Base-by-base conservation (phyloP, 163 green algal genomes). In the Chlamydomonas reinhardtii region DNA sequence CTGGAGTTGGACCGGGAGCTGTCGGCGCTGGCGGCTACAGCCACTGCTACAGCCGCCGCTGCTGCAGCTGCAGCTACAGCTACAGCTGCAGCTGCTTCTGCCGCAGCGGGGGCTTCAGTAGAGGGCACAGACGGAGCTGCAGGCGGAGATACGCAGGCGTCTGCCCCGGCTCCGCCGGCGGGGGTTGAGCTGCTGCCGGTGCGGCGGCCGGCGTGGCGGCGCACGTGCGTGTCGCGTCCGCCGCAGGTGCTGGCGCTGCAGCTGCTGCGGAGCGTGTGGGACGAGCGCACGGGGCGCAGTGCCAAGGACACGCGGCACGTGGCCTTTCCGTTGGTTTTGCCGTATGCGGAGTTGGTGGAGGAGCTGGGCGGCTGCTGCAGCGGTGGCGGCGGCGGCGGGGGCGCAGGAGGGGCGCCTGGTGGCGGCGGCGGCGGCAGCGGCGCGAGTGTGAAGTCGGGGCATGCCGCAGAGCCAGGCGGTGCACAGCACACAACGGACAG, bases 241-340 rank as follows among this genome's bases (percentile, higher is more conserved):
- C 76, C 76, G 37, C 25, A 25, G 25, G 76, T 83, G 61, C 62
- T 83, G 76, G 76, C 73, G 76, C 59, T 83, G 34, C 76, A 83
- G 59, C 76, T 83, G 37, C 24, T 74, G 62, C 61, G 59, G 2
- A 74, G 52, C 16, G 76, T 73, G 59, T 83, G 59, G 76, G 76
- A 83, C 62, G 27, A 35, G 37, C 37, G 62, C 27, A 64, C 35
- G 61, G 76, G 76, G 24, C 32, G 9, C 2, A 2, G 35, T 0
- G 76, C 27, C 9, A 83, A 83, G 59, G 76, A 83, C 37, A 32
- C 32, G 22, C 76, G 76, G 9, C 62, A 74, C 27, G 76, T 83
- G 76, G 76, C 61, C 35, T 83, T 73, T 32, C 76, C 76, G 29
- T 6, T 83, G 76, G 25, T 43, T 29, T 19, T 83, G 34, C 61